Evolutionary conservation across 139 green algal species (phyloP).

Genomic region (Chlamydomonas urium): DNA sequence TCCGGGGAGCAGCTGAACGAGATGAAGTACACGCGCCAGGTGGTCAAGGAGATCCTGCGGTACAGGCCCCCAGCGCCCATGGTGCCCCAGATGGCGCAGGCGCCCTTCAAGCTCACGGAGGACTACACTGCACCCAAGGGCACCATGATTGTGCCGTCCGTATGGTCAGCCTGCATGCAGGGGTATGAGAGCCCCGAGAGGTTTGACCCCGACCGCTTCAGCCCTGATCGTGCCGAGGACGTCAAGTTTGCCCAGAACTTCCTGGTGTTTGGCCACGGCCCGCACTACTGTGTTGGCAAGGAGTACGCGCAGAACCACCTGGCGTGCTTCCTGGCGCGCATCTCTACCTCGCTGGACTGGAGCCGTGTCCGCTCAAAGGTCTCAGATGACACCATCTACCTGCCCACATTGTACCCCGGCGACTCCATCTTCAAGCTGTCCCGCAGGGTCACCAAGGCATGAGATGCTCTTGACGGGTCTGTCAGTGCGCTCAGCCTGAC

Average conservation of each 20-base stretch:
- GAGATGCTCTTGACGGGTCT: too few species aligned
- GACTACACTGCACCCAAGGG: constrained; percentile 68
- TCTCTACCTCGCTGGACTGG: constrained; percentile 60
- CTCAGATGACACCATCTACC: constrained; percentile 61
- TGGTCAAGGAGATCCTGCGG: constrained; percentile 69
- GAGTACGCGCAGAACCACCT: constrained; percentile 85
- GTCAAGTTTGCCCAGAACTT: constrained; percentile 66
- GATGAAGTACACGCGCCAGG: constrained; percentile 77
- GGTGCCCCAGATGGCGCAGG: constrained; percentile 74
- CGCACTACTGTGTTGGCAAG: constrained; percentile 83
- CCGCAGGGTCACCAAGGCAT: background rate
- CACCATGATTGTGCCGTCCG: constrained; percentile 73
- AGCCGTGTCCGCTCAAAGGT: constrained; percentile 30
- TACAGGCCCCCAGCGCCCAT: constrained; percentile 76
- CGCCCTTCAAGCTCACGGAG: constrained; percentile 64
- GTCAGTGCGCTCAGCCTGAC: too few species aligned
- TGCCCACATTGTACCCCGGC: constrained; percentile 80
- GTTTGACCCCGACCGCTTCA: constrained; percentile 84
- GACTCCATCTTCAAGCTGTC: constrained; percentile 63
- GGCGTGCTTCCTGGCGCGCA: constrained; percentile 66
- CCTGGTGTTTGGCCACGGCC: constrained; percentile 80
- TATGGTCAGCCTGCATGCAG: constrained; percentile 60
- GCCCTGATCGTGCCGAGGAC: constrained; percentile 73
- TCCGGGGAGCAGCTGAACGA: constrained; percentile 61
- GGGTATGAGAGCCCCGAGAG: constrained; percentile 62